Conservation (phyloP, 2,329 filamentous ascomycete species). For the Pseudopyrenochaeta lycopersici region DNA sequence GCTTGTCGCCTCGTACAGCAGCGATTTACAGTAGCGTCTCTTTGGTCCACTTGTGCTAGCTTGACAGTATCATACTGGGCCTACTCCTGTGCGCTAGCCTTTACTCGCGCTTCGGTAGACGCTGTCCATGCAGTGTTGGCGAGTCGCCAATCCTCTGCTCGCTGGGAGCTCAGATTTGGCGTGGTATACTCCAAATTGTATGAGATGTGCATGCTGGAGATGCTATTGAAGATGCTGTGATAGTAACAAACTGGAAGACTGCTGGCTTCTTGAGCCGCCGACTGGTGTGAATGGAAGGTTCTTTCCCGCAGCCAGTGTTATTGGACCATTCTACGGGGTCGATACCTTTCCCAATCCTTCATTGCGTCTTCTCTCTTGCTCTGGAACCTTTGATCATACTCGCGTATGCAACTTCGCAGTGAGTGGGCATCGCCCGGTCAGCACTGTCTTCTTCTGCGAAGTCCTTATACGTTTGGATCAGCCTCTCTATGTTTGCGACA, state of each 20-base stretch:
- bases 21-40: conserved; percentile 17
- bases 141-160: too few species aligned
- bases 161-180: too few species aligned
- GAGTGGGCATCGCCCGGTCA: conserved; percentile 11
- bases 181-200: too few species aligned
- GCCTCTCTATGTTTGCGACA: conserved; percentile 10
- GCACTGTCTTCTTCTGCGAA: conserved; percentile 16
- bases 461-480: conserved; percentile 22
- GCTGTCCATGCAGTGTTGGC: too few species aligned
- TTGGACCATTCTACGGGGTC: conserved; percentile 5
- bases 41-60: conserved; percentile 5
- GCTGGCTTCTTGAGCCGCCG: background rate
- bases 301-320: background rate
- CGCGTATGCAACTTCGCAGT: conserved; percentile 21
- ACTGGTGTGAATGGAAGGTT: background rate
- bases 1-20: conserved; percentile 18
- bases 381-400: conserved; percentile 23
- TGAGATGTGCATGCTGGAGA: too few species aligned
- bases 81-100: too few species aligned
- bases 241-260: background rate
- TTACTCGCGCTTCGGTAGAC: too few species aligned
- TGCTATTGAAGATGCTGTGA: background rate
- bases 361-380: conserved; percentile 14
- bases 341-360: conserved; percentile 20
- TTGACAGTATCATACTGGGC: too few species aligned